Base-by-base conservation (phyloP, 2,329 filamentous ascomycete genomes). In the Alternaria panax region DNA sequence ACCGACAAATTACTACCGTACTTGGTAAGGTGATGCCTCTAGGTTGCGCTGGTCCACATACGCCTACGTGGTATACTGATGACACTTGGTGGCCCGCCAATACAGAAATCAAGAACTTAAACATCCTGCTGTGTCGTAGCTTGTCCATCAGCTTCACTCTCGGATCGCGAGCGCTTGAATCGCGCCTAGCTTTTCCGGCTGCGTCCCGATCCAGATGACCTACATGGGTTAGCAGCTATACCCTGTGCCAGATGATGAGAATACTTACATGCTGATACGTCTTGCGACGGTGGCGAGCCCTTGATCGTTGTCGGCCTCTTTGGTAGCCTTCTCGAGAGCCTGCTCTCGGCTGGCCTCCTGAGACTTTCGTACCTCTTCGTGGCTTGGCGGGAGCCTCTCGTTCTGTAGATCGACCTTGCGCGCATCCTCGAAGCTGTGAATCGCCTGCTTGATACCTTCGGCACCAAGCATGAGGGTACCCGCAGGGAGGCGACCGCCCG, bases 381-480 rank as follows among this genome's bases (percentile, higher is more conserved):
- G 91, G 65, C 88, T 95, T 0, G 95, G 95, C 50, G 95, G 95
- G 65, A 99, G 84, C 64, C 92, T 87, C 82, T 99, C 95, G 78
- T 99, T 99, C 81, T 98, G 93, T 64, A 98, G 75, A 81, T 99
- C 95, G 48, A 99, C 93, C 84, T 97, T 98, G 64, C 93, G 87
- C 16, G 95, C 95, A 78, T 99, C 95, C 78, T 99, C 95, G 69
- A 99, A 99, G 70, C 88, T 96, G 80, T 88, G 94, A 72, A 99
- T 99, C 32, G 95, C 95, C 74, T 97, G 93, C 85, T 98, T 99
- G 83, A 98, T 97, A 59, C 95, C 95, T 81, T 99, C 95, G 1
- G 95, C 94, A 59, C 95, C 95, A 53, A 98, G 87, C 95, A 99
- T 98, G 63, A 99, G 89, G 6, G 95, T 99, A 58, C 95, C 95